A percentile compares a stretch with the other conserved stretches of the same genome.
phyloP scores from a whole-genome alignment of 352 stramenopile genomes.

The Phytophthora colocasiae region DNA sequence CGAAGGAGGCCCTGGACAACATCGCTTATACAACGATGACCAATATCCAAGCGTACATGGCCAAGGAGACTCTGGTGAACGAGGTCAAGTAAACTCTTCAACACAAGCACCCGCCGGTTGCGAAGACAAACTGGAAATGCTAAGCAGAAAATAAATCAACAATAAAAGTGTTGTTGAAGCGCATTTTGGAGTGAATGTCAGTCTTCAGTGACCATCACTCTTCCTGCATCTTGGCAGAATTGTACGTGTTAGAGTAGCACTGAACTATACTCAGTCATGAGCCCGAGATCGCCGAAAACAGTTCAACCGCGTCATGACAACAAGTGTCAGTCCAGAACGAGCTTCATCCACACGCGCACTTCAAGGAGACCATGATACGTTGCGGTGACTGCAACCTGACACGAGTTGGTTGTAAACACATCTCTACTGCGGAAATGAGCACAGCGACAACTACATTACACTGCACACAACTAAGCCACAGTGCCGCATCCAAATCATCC shows the following conservation, averaged over 20 bases:
- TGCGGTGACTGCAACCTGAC: too few species aligned
- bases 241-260: too few species aligned
- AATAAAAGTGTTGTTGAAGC: background rate
- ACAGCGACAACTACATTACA: too few species aligned
- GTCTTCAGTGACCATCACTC: conserved; percentile 18
- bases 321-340: conserved; percentile 3
- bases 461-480: too few species aligned
- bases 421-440: too few species aligned
- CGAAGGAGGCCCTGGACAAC: conserved; percentile 74
- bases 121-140: background rate
- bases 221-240: conserved; percentile 11
- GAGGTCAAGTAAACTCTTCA: conserved; percentile 53
- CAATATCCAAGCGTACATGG: conserved; percentile 71
- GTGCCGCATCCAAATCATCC: too few species aligned
- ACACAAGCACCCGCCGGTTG: background rate
- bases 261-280: too few species aligned
- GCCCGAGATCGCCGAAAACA: background rate
- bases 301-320: conserved; percentile 8
- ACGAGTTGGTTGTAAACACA: too few species aligned
- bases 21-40: conserved; percentile 77
- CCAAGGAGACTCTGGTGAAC: conserved; percentile 55
- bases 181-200: conserved; percentile 6
- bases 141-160: too few species aligned
- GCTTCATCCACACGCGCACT: conserved; percentile 16
- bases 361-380: too few species aligned